A percentile compares a stretch with the other conserved stretches of the same genome.
These are phyloP conservation scores for Taiozyma sp. DNA, from an alignment of 1,139 yeast genomes.

Conservation along the genomic window DNA sequence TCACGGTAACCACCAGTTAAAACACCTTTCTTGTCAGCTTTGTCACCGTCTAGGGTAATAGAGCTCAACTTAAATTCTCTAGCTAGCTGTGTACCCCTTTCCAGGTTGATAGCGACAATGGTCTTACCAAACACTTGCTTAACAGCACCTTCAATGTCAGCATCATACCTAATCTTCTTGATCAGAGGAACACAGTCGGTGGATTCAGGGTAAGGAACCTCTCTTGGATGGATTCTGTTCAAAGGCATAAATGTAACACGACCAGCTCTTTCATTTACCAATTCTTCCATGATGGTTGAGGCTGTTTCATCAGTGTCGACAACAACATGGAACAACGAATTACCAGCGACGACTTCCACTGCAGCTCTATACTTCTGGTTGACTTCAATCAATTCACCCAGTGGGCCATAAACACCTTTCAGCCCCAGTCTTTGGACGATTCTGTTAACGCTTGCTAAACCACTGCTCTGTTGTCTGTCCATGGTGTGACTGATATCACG, in stretches of 20 bases:
- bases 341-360: conserved; percentile 86
- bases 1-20: conserved; percentile 89
- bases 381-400: conserved; percentile 77
- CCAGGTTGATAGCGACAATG: conserved; percentile 68
- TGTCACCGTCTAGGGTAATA: conserved; percentile 88
- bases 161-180: conserved; percentile 59
- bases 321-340: conserved; percentile 77
- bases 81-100: conserved; percentile 65
- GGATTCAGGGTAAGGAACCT: conserved; percentile 47
- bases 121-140: conserved; percentile 78
- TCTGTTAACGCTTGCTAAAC: conserved; percentile 59
- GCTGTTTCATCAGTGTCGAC: conserved; percentile 90
- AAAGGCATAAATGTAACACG: conserved; percentile 89
- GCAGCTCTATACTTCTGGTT: conserved; percentile 82
- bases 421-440: conserved; percentile 54
- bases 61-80: conserved; percentile 60
- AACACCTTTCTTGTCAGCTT: conserved; percentile 78
- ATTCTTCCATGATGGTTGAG: conserved; percentile 66
- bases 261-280: conserved; percentile 67
- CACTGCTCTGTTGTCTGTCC: conserved; percentile 66
- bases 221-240: conserved; percentile 50
- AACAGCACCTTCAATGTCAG: conserved; percentile 55
- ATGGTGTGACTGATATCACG: conserved; percentile 62
- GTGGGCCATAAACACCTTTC: conserved; percentile 69
- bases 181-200: conserved; percentile 62